Evolutionary conservation across 805 yeast species (phyloP), one percentile per base, ranked within the genome.

Genomic region (Metschnikowia gelsemii): DNA sequence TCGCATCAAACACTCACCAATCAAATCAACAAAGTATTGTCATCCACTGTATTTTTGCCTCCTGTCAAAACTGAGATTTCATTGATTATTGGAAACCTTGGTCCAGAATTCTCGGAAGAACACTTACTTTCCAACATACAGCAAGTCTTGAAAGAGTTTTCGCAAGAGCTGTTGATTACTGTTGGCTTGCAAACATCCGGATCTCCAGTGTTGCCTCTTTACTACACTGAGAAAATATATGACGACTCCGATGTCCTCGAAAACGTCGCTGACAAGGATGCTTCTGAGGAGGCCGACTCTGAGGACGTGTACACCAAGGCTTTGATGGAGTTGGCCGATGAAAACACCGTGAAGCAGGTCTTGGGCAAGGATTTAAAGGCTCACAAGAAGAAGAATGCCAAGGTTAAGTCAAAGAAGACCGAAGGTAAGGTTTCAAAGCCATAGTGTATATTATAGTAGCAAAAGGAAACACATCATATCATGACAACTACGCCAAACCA

Each of bases 121-220:
- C 70, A 81, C 26, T 61, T 89, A 44, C 70, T 73, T 8, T 81
- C 76, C 34, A 89, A 89, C 62, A 64, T 83, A 33, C 65, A 72
- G 20, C 73, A 76, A 30, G 78, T 87, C 11, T 62, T 79, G 26
- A 61, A 66, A 19, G 63, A 69, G 38, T 73, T 88, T 48, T 56
- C 66, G 16, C 54, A 57, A 18, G 66, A 65, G 26, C 63, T 63
- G 29, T 73, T 78, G 58, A 84, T 80, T 64, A 76, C 77, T 27
- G 67, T 83, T 24, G 78, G 76, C 56, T 60, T 86, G 47, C 88
- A 88, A 68, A 73, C 91, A 9, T 67, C 72, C 43, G 62, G 65
- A 30, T 87, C 96, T 16, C 96, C 96, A 16, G 78, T 90, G 7
- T 70, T 93, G 54, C 98, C 99, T 32, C 70, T 93, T 45, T 93